Percentiles rank a stretch among this genome's conserved stretches.
phyloP scores from a whole-genome alignment of 164 flowering plant species.

The Magnolia changhungtana region DNA sequence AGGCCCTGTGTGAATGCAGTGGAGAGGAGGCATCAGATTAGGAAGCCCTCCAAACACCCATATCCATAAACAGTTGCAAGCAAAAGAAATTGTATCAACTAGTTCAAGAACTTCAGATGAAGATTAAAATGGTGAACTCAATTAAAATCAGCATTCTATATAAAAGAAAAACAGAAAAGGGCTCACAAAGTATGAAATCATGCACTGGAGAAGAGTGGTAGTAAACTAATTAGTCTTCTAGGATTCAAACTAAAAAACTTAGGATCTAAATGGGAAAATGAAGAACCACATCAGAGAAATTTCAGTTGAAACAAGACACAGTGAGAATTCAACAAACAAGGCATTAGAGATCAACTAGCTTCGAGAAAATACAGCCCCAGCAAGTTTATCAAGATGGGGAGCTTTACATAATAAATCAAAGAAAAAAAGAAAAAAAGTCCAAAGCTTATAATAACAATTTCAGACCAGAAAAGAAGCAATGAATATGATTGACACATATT shows the following conservation, averaged over 20 bases:
- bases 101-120: neutral
- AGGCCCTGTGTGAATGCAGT: neutral
- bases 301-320: neutral
- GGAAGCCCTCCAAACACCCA: neutral
- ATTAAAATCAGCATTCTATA: neutral
- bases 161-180: neutral
- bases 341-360: neutral
- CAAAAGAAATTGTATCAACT: neutral
- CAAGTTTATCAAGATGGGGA: neutral
- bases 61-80: neutral
- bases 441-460: neutral
- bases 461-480: neutral
- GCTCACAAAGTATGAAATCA: neutral
- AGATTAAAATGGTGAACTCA: neutral
- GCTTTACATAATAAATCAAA: neutral
- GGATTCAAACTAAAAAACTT: neutral
- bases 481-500: neutral
- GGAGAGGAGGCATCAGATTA: neutral
- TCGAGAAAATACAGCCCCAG: neutral
- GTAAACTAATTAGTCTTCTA: neutral
- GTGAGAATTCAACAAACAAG: neutral
- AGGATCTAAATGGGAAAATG: neutral
- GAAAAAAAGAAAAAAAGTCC: neutral
- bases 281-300: neutral
- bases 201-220: neutral